Evolutionary conservation across 208 protist species (phyloP).

Genomic region (Wallacemonas sp.): DNA sequence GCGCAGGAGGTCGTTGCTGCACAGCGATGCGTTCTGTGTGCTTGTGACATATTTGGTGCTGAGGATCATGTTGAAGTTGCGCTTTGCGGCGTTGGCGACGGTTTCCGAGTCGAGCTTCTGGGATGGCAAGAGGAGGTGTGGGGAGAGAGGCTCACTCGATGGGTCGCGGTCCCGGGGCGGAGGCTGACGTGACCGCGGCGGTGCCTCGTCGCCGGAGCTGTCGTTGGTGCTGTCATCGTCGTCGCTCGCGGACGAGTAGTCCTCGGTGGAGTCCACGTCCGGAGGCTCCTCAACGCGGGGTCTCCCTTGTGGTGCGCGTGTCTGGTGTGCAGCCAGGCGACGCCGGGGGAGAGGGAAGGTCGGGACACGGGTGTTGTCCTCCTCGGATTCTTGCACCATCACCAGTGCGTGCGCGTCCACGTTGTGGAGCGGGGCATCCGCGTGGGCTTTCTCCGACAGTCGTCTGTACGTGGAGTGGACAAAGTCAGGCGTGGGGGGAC

Average conservation of each 20-base stretch:
- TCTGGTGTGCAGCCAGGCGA: too few species aligned
- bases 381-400: background rate
- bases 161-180: too few species aligned
- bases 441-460: background rate
- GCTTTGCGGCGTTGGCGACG: background rate
- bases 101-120: background rate
- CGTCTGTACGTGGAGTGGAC: background rate
- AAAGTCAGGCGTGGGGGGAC: slow-evolving; percentile 1
- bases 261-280: background rate
- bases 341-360: background rate
- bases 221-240: background rate
- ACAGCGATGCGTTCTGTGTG: slow-evolving; percentile 6
- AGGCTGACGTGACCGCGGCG: background rate
- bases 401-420: background rate
- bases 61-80: slow-evolving; percentile 11
- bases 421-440: background rate
- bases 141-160: background rate
- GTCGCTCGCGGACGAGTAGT: slow-evolving; percentile 5
- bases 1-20: background rate
- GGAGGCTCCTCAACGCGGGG: background rate
- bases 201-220: background rate
- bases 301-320: too few species aligned
- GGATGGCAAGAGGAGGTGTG: background rate
- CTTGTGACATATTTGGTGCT: slow-evolving; percentile 11
- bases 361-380: background rate